A percentile compares a stretch with the other conserved stretches of the same genome.
These are phyloP conservation scores for Fusarium beomiforme DNA, from an alignment of 2,329 filamentous ascomycete species.

Conservation along the genomic window DNA sequence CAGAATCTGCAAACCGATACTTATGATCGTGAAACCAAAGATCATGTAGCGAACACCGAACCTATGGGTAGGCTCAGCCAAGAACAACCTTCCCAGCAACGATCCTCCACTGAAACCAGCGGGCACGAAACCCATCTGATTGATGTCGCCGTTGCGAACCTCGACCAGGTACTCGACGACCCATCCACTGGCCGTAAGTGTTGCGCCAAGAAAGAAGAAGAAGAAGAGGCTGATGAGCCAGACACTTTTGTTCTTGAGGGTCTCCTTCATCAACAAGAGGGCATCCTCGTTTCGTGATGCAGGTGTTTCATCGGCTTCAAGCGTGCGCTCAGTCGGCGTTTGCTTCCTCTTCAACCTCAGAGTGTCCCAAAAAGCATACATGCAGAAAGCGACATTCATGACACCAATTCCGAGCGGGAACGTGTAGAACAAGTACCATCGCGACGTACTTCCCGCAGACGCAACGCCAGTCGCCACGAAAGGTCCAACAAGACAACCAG, in stretches of 20 bases:
- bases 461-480: constrained; percentile 65
- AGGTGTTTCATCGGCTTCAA: constrained; percentile 4
- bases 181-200: constrained; percentile 68
- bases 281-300: constrained; percentile 47
- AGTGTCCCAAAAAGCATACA: constrained; percentile 61
- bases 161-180: constrained; percentile 72
- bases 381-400: constrained; percentile 59
- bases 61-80: constrained; percentile 68
- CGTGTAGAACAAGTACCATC: constrained; percentile 67
- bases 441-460: constrained; percentile 44
- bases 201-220: constrained; percentile 69
- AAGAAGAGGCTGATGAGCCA: constrained; percentile 71
- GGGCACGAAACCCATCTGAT: constrained; percentile 69
- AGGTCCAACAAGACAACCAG: constrained; percentile 65
- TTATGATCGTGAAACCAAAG: constrained; percentile 61
- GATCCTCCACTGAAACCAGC: constrained; percentile 68
- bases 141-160: constrained; percentile 65
- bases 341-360: constrained; percentile 46
- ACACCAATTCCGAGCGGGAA: constrained; percentile 64
- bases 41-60: constrained; percentile 69
- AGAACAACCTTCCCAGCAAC: constrained; percentile 64
- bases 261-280: constrained; percentile 54
- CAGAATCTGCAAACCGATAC: constrained; percentile 64
- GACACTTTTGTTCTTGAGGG: constrained; percentile 57
- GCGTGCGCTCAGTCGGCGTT: not conserved